Evolutionary conservation across 352 stramenopile genomes (phyloP).

Genomic region (Globisporangium solare): DNA sequence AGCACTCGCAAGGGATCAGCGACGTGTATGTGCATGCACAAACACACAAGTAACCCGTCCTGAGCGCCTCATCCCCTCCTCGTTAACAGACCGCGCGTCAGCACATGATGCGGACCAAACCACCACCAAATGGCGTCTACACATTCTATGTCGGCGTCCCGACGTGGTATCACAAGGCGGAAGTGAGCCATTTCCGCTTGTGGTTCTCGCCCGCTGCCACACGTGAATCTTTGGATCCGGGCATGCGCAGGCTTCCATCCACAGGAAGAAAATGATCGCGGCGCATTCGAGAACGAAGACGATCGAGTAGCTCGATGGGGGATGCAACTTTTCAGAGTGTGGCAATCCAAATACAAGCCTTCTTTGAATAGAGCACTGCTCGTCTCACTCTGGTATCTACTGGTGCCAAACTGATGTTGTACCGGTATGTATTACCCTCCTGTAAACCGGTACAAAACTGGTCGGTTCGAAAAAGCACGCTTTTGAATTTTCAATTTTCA

Average conservation of each 20-base stretch:
- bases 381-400: no score
- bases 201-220: neutral
- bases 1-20: no score
- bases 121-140: no score
- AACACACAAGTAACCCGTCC: slow-evolving; percentile 5
- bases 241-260: no score
- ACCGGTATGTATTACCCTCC: no score
- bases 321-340: neutral
- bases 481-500: slow-evolving; percentile 18
- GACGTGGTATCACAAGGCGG: neutral
- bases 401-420: slow-evolving; percentile 11
- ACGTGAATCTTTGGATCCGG: neutral
- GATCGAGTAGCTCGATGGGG: neutral
- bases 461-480: neutral
- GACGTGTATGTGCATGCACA: slow-evolving; percentile 2
- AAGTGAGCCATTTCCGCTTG: no score
- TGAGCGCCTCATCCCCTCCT: neutral
- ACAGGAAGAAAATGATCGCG: no score
- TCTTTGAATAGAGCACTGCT: slow-evolving; percentile 4
- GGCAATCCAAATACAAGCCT: neutral
- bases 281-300: no score
- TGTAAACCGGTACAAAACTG: neutral
- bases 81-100: no score
- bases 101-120: no score
- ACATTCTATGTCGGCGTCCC: no score